Percentiles rank a stretch among this genome's conserved stretches.
These are phyloP conservation scores for Boechera stricta DNA, from an alignment of 345 rosid genomes.

Conservation along the genomic window DNA sequence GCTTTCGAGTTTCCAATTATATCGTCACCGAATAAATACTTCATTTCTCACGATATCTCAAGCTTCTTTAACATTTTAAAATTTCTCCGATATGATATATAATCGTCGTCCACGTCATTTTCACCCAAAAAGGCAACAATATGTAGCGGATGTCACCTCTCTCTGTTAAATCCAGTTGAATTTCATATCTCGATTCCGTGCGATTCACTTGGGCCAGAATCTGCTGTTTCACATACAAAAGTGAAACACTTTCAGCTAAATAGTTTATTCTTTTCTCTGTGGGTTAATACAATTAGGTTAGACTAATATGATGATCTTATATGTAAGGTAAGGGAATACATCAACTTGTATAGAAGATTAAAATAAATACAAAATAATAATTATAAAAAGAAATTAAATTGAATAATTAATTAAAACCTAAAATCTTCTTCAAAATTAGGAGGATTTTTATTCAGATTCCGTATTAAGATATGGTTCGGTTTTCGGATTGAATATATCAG, in stretches of 20 bases:
- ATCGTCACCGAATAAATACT: background rate
- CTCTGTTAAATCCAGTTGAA: conserved; percentile 12
- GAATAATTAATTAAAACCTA: too few species aligned
- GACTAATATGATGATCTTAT: too few species aligned
- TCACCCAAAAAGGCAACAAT: background rate
- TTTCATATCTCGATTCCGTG: conserved; percentile 10
- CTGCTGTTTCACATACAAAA: background rate
- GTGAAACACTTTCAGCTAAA: background rate
- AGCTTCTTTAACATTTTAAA: background rate
- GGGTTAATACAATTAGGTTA: too few species aligned
- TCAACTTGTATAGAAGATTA: too few species aligned
- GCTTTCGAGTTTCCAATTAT: conserved; percentile 3
- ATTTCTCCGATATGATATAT: background rate
- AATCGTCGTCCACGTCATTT: background rate
- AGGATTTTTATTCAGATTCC: too few species aligned
- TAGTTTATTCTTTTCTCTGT: too few species aligned
- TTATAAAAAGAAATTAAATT: too few species aligned
- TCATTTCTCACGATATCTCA: conserved; percentile 9
- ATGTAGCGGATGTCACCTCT: conserved; percentile 1
- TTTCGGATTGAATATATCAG: too few species aligned
- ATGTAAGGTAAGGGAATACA: too few species aligned
- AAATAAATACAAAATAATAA: too few species aligned
- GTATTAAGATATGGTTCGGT: too few species aligned
- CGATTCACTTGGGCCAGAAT: background rate
- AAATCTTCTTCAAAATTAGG: too few species aligned